Percentiles rank a stretch among this genome's conserved stretches.
Conservation (phyloP, 208 protist species). For the Wallacemonas collosoma region DNA sequence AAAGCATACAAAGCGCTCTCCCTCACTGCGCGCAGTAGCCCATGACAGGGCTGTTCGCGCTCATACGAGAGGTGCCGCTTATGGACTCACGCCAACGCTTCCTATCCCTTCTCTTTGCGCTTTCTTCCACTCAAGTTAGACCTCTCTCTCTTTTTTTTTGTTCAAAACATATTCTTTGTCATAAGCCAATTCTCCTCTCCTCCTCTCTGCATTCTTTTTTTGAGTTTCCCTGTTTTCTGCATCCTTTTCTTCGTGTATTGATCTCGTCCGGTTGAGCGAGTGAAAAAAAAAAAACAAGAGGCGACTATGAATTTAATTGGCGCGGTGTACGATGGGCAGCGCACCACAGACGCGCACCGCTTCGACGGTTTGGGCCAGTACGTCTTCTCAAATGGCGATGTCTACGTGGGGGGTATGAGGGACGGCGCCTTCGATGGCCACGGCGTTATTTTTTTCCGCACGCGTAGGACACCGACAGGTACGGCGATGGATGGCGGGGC, state of each 20-base stretch:
- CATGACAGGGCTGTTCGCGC: no score
- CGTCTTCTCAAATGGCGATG: constrained; percentile 83
- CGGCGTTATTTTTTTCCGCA: constrained; percentile 77
- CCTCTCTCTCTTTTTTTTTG: constrained; percentile 6
- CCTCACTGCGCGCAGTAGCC: not conserved
- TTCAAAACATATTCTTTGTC: not conserved
- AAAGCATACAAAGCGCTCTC: not conserved
- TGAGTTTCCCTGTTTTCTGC: not conserved
- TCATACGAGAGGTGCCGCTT: not conserved
- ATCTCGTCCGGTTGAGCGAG: not conserved
- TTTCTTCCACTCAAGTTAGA: not conserved
- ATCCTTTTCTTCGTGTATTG: not conserved
- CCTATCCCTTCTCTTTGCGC: not conserved
- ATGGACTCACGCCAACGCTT: not conserved
- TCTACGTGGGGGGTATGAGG: constrained; percentile 74
- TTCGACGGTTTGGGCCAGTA: constrained; percentile 75
- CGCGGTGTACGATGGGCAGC: constrained; percentile 62
- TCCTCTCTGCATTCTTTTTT: not conserved
- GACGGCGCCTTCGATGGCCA: constrained; percentile 86
- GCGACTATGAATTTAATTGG: constrained; percentile 48
- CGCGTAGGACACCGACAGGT: not conserved
- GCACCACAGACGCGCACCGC: constrained; percentile 64
- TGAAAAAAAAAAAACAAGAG: constrained; percentile 21
- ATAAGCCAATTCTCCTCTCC: not conserved
- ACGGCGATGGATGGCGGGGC: no score